These are phyloP conservation scores for Actinidia arguta DNA, from an alignment of 179 eudicot species.

Conservation along the genomic window DNA sequence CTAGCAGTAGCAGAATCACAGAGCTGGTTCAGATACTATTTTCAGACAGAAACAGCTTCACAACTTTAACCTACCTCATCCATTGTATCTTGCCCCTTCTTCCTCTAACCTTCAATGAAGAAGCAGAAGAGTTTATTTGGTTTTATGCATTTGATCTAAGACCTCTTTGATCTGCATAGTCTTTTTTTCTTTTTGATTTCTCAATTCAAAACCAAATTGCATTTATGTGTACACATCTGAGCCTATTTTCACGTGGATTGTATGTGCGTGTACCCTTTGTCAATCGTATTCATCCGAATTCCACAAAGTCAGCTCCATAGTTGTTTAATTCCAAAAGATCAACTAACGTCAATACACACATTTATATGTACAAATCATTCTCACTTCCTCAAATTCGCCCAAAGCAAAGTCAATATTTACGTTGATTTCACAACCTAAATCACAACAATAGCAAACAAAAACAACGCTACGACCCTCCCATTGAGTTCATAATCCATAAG, in stretches of 20 bases:
- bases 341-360: background rate
- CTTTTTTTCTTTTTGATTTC: background rate
- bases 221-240: background rate
- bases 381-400: background rate
- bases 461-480: too few species aligned
- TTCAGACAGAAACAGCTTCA: background rate
- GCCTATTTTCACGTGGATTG: background rate
- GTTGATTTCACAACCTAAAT: background rate
- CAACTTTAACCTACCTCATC: too few species aligned
- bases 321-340: background rate
- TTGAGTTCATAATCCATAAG: background rate
- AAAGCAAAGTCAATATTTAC: background rate
- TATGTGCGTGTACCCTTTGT: background rate
- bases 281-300: background rate
- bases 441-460: background rate
- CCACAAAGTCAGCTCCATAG: background rate
- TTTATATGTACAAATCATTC: background rate
- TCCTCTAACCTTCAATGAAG: too few species aligned
- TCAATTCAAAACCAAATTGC: background rate
- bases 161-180: too few species aligned
- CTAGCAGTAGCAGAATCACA: conserved; percentile 7
- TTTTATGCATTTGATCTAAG: too few species aligned
- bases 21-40: conserved; percentile 6
- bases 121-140: too few species aligned
- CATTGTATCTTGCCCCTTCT: too few species aligned